Percentiles rank a stretch among this genome's conserved stretches.
phyloP scores from a whole-genome alignment of 106 monocot genomes.

The Dendrobium officinale region DNA sequence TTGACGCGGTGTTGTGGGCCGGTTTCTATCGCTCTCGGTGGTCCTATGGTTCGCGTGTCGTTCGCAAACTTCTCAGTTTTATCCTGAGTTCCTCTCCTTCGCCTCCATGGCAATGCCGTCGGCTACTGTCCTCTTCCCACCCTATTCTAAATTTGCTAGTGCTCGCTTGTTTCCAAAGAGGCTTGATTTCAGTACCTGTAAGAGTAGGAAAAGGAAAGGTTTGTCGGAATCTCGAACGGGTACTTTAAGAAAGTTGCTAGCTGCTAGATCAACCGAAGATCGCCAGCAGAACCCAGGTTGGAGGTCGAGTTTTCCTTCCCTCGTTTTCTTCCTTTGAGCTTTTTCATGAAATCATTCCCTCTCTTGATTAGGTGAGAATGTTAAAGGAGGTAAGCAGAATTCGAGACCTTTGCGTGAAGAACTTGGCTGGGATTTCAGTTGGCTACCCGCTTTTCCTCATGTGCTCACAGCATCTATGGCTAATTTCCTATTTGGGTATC shows the following conservation, averaged over 20 bases:
- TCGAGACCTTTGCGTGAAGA: neutral
- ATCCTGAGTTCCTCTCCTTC: neutral
- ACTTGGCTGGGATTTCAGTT: slow-evolving; percentile 36
- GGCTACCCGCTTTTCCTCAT: slow-evolving; percentile 76
- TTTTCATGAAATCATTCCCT: neutral
- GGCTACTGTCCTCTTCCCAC: neutral
- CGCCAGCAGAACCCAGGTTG: slow-evolving; percentile 1
- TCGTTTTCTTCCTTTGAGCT: neutral
- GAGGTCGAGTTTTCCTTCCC: neutral
- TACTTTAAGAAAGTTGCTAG: neutral
- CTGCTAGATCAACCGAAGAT: neutral
- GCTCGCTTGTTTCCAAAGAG: neutral
- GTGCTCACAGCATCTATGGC: slow-evolving; percentile 76
- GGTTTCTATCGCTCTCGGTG: no score
- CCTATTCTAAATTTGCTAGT: neutral
- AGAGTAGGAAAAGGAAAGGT: neutral
- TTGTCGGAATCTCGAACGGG: neutral
- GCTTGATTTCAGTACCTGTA: neutral
- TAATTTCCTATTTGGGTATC: slow-evolving; percentile 87
- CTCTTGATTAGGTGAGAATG: neutral
- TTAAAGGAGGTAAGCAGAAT: neutral
- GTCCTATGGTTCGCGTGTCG: no score
- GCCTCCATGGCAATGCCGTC: neutral
- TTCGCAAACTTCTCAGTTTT: no score
- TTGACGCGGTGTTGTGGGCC: no score